Evolutionary conservation across 345 rosid species (phyloP).

Genomic region (Excoecaria cochinchinensis): DNA sequence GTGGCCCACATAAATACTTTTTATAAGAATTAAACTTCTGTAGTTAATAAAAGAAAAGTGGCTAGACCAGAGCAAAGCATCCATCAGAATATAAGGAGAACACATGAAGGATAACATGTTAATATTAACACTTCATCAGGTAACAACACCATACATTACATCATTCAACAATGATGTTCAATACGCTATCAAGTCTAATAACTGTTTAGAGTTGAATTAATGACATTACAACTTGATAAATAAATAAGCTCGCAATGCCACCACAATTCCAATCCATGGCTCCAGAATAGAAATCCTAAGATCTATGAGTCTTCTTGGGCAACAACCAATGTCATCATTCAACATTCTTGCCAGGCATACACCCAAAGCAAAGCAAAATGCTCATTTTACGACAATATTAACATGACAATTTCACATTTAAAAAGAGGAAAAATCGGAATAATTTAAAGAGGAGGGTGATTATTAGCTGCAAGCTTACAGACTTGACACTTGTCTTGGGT

Average conservation of each 20-base stretch:
- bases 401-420: not conserved
- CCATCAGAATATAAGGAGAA: not conserved
- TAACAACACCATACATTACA: not conserved
- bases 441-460: not conserved
- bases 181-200: not conserved
- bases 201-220: not conserved
- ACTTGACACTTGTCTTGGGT: slow-evolving; percentile 1
- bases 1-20: too few species aligned
- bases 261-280: not conserved
- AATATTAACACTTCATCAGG: not conserved
- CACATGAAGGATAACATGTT: not conserved
- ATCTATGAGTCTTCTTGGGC: not conserved
- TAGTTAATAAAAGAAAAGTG: too few species aligned
- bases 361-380: not conserved
- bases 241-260: not conserved
- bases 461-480: slow-evolving; percentile 9
- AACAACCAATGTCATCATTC: not conserved
- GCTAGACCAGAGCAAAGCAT: too few species aligned
- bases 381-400: not conserved
- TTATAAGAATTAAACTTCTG: too few species aligned
- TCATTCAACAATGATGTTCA: not conserved
- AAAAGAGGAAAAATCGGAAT: not conserved
- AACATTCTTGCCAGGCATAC: not conserved
- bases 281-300: not conserved
- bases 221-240: not conserved